Evolutionary conservation across 2,329 filamentous ascomycete species (phyloP), one percentile per base, ranked within the genome.

Genomic region (Sclerotinia minor): DNA sequence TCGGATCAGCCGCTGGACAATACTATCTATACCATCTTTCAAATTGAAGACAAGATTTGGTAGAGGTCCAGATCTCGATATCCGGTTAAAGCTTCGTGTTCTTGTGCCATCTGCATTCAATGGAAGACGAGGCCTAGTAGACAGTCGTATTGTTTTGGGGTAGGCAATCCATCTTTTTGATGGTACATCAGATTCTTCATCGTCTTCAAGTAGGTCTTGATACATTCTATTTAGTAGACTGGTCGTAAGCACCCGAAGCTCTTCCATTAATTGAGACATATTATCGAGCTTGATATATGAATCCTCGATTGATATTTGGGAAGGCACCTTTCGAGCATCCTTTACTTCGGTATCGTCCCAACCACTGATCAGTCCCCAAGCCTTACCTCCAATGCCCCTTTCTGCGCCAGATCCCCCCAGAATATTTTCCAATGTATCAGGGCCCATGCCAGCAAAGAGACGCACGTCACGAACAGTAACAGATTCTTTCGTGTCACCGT

Each of bases 301-400:
- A 79, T 98, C 94, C 76, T 98, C 94, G 71, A 98, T 95, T 77
- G 92, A 95, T 76, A 98, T 96, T 78, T 97, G 94, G 1, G 87
- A 88, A 0, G 94, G 94, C 1, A 96, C 79, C 55, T 88, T 85
- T 72, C 86, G 86, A 2, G 88, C 90, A 70, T 88, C 83, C 61
- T 88, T 87, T 24, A 98, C 92, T 68, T 92, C 88, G 0, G 85
- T 83, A 64, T 87, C 80, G 77, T 98, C 94, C 38, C 92, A 83
- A 7, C 94, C 94, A 76, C 97, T 89, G 2, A 98, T 80, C 8
- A 97, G 81, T 24, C 81, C 83, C 92, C 92, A 98, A 3, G 93
- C 80, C 72, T 87, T 89, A 45, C 81, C 77, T 0, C 92, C 92
- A 64, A 93, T 87, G 38, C 90, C 91, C 72, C 85, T 87, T 68